phyloP scores from a whole-genome alignment of 495 filamentous ascomycete species.

The Thozetella sp. region DNA sequence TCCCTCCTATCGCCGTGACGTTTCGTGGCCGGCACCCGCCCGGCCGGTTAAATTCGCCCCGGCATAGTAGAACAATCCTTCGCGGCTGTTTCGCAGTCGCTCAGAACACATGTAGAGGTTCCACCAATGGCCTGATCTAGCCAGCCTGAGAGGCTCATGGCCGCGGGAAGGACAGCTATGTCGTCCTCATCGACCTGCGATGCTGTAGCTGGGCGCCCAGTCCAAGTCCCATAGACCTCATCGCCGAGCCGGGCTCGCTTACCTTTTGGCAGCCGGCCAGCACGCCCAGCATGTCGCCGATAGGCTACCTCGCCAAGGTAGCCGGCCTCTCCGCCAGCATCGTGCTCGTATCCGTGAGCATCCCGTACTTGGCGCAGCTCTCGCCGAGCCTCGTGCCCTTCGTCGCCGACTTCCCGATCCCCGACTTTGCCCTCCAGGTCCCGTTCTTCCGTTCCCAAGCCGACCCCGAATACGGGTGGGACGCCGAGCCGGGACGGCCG shows the following conservation, averaged over 20 bases:
- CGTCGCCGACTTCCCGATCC: slow-evolving; percentile 19
- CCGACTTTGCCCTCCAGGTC: slow-evolving; percentile 14
- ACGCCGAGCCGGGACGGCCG: not conserved
- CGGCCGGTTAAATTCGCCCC: too few species aligned
- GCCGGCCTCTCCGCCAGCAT: slow-evolving; percentile 20
- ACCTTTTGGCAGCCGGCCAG: too few species aligned
- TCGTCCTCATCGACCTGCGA: not conserved
- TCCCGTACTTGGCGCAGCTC: slow-evolving; percentile 18
- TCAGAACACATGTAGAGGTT: not conserved
- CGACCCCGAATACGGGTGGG: not conserved
- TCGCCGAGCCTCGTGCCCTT: slow-evolving; percentile 18
- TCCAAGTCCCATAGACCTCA: not conserved
- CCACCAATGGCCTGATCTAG: not conserved
- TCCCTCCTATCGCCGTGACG: too few species aligned
- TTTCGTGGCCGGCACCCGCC: too few species aligned
- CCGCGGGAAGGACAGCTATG: not conserved
- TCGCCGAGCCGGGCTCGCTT: too few species aligned
- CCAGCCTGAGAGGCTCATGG: not conserved
- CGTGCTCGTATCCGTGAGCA: slow-evolving; percentile 17
- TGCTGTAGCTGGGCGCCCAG: not conserved
- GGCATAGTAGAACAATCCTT: too few species aligned
- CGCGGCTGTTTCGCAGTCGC: not conserved
- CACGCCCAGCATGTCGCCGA: not conserved
- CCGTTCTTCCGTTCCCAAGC: slow-evolving; percentile 13
- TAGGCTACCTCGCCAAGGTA: slow-evolving; percentile 8